Evolutionary conservation across 2,329 filamentous ascomycete species (phyloP).

Genomic region (Leptographium radiaticola): DNA sequence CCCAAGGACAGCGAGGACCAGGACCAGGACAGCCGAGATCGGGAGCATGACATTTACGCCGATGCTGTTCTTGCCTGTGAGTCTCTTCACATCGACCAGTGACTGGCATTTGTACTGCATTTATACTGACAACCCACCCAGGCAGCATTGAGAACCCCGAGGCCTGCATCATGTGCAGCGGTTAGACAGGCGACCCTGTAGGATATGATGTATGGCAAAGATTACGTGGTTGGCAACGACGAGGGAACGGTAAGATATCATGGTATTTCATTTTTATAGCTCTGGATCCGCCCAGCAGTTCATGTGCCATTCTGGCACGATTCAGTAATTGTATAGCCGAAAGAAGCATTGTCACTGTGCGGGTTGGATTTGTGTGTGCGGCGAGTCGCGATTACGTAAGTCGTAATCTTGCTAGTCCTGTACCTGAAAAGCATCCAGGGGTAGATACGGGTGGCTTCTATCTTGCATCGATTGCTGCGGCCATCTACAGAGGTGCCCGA

Average conservation of each 20-base stretch:
- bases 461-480: too few relatives aligned
- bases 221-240: neutral
- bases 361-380: too few relatives aligned
- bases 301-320: too few relatives aligned
- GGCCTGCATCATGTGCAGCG: slow-evolving; percentile 92
- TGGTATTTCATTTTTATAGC: neutral
- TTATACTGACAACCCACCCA: slow-evolving; percentile 25
- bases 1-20: slow-evolving; percentile 60
- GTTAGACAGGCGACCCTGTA: slow-evolving; percentile 36
- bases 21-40: slow-evolving; percentile 55
- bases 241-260: neutral
- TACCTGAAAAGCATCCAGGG: too few relatives aligned
- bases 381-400: too few relatives aligned
- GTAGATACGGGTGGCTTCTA: too few relatives aligned
- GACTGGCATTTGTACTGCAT: neutral
- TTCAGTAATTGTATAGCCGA: too few relatives aligned
- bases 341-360: too few relatives aligned
- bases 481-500: too few relatives aligned
- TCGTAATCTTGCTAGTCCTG: too few relatives aligned
- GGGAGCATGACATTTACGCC: slow-evolving; percentile 89
- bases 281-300: too few relatives aligned
- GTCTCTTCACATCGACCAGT: slow-evolving; percentile 15
- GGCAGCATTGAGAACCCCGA: slow-evolving; percentile 96
- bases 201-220: neutral
- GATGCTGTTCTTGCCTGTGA: slow-evolving; percentile 81